Conservation (phyloP, 345 rosid genomes). For the Stellera chamaejasme region DNA sequence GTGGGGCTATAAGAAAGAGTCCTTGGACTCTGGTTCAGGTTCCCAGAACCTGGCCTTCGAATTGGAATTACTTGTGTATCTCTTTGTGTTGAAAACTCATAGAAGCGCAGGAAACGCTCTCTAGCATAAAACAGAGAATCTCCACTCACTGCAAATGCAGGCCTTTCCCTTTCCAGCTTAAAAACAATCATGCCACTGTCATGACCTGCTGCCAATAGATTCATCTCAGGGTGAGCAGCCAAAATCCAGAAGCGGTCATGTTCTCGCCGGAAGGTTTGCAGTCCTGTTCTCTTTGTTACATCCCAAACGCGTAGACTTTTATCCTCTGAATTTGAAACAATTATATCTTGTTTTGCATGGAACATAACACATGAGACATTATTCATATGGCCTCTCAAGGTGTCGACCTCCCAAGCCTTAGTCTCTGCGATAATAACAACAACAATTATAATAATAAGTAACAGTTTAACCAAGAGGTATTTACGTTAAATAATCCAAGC, state of each 20-base stretch:
- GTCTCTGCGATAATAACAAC: constrained; percentile 49
- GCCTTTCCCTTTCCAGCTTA: constrained; percentile 92
- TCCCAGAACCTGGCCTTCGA: constrained; percentile 69
- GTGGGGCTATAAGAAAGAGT: constrained; percentile 93
- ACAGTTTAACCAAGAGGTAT: neutral
- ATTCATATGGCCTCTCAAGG: constrained; percentile 93
- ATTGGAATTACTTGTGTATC: constrained; percentile 83
- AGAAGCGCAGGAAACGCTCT: constrained; percentile 78
- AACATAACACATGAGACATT: constrained; percentile 96
- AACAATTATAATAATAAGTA: no score
- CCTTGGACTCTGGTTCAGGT: constrained; percentile 83
- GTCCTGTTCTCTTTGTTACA: constrained; percentile 79
- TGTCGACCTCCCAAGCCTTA: constrained; percentile 99
- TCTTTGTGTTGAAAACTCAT: constrained; percentile 64
- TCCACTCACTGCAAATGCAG: constrained; percentile 83
- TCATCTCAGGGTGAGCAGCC: constrained; percentile 90
- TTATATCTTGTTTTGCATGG: constrained; percentile 89
- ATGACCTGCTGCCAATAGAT: constrained; percentile 94
- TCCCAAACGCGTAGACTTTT: constrained; percentile 98
- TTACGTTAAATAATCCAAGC: neutral
- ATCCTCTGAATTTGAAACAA: constrained; percentile 95
- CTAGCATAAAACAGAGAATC: constrained; percentile 66
- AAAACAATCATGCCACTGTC: constrained; percentile 97
- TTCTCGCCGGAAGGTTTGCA: constrained; percentile 94
- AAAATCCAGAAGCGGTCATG: constrained; percentile 97